Evolutionary conservation across 352 stramenopile genomes (phyloP).

Genomic region (Elongisporangium anandrum): DNA sequence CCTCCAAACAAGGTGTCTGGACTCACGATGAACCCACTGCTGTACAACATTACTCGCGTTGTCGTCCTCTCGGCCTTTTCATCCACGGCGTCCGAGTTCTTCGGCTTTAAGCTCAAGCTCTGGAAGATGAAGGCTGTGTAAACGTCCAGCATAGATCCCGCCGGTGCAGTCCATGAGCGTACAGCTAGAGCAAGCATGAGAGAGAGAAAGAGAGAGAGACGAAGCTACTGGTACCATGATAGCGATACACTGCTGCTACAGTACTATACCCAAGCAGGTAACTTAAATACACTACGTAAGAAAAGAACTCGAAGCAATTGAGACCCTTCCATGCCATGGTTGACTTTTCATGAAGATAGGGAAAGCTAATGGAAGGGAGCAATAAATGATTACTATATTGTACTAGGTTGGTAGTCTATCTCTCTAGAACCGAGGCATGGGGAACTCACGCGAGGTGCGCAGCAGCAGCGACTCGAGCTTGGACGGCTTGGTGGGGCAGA

Average conservation of each 20-base stretch:
- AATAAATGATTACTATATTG: constrained; percentile 1
- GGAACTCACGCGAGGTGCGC: constrained; percentile 80
- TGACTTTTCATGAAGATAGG: too few relatives aligned
- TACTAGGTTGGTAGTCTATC: background rate
- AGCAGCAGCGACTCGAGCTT: constrained; percentile 82
- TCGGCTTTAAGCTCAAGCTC: constrained; percentile 90
- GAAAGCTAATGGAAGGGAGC: background rate
- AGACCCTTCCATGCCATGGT: too few relatives aligned
- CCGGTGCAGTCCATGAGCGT: constrained; percentile 5
- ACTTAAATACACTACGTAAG: background rate
- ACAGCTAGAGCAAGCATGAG: too few relatives aligned
- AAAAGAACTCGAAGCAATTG: background rate
- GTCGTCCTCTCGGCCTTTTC: constrained; percentile 88
- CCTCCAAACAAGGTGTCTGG: constrained; percentile 89
- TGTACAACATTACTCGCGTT: constrained; percentile 88
- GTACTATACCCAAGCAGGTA: background rate
- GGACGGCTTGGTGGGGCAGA: constrained; percentile 68
- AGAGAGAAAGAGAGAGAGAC: background rate
- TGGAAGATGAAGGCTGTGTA: constrained; percentile 86
- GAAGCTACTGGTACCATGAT: too few relatives aligned
- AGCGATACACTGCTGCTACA: background rate
- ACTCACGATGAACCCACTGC: constrained; percentile 87
- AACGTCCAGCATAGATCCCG: constrained; percentile 4
- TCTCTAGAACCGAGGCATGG: constrained; percentile 62
- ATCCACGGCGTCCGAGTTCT: constrained; percentile 86